phyloP scores from a whole-genome alignment of 176 grass and related monocot species.

The Hsuehochloa calcarea region DNA sequence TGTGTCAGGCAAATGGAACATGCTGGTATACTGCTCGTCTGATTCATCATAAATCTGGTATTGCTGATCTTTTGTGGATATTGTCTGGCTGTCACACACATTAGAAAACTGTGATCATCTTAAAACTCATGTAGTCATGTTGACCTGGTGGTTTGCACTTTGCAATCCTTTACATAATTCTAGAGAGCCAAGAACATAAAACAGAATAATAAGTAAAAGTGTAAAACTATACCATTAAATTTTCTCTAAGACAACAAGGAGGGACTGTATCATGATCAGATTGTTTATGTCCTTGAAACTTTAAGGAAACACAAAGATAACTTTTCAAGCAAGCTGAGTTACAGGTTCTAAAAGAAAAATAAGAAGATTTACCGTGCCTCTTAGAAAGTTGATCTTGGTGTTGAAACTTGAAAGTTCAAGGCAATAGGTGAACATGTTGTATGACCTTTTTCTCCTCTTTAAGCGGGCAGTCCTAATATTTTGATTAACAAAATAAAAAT shows the following conservation, averaged over 20 bases:
- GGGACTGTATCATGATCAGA: not conserved
- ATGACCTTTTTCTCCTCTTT: not conserved
- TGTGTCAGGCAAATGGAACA: conserved; percentile 31
- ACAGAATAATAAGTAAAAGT: not conserved
- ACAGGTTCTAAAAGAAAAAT: not conserved
- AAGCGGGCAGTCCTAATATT: not conserved
- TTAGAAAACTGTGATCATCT: not conserved
- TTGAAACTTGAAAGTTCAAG: conserved; percentile 3
- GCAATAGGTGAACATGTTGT: not conserved
- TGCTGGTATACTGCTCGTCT: conserved; percentile 25
- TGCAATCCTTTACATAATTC: not conserved
- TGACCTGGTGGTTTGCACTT: too few species aligned
- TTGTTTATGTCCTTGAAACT: not conserved
- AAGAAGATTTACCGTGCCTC: not conserved
- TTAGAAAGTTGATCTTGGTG: not conserved
- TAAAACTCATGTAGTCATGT: not conserved
- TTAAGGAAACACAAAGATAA: not conserved
- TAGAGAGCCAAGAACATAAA: conserved; percentile 1
- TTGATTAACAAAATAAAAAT: not conserved
- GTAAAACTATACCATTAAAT: not conserved
- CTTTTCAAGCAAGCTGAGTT: conserved; percentile 4
- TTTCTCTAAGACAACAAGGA: not conserved
- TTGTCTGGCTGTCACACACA: not conserved
- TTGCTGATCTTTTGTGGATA: conserved; percentile 14
- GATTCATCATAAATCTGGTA: conserved; percentile 37